Conservation (phyloP, 2,329 filamentous ascomycete genomes). For the Sclerotinia spermophila region DNA sequence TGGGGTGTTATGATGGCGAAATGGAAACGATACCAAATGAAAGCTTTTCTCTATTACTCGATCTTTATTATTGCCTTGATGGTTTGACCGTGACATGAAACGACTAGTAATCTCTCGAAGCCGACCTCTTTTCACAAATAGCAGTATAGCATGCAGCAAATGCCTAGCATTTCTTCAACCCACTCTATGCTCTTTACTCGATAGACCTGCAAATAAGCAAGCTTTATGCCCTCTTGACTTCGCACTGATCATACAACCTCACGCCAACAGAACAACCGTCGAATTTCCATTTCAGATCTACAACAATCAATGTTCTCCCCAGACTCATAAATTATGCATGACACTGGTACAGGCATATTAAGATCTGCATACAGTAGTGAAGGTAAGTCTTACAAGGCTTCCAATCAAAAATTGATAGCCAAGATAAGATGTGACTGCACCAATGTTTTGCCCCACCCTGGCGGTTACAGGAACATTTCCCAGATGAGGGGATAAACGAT, state of each 20-base stretch:
- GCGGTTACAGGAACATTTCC: not conserved
- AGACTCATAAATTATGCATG: not conserved
- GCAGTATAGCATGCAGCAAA: not conserved
- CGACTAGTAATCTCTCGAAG: not conserved
- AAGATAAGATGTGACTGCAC: not conserved
- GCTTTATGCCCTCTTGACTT: too few species aligned
- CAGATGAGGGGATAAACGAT: not conserved
- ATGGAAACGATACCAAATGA: slow-evolving; percentile 12
- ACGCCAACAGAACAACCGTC: not conserved
- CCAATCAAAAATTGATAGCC: not conserved
- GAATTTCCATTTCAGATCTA: not conserved
- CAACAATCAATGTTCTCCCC: not conserved
- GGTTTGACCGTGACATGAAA: not conserved
- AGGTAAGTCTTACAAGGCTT: not conserved
- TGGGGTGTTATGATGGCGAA: not conserved
- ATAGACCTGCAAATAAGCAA: not conserved
- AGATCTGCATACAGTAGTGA: not conserved
- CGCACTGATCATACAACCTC: not conserved
- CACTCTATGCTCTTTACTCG: not conserved
- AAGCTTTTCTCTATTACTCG: not conserved
- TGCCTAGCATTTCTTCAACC: not conserved
- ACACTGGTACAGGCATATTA: not conserved
- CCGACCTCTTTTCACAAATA: too few species aligned
- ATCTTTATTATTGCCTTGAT: not conserved
- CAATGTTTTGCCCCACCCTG: not conserved